A percentile compares a stretch with the other conserved stretches of the same genome.
phyloP scores from a whole-genome alignment of 2,329 filamentous ascomycete species.

The Claviceps humidiphila region DNA sequence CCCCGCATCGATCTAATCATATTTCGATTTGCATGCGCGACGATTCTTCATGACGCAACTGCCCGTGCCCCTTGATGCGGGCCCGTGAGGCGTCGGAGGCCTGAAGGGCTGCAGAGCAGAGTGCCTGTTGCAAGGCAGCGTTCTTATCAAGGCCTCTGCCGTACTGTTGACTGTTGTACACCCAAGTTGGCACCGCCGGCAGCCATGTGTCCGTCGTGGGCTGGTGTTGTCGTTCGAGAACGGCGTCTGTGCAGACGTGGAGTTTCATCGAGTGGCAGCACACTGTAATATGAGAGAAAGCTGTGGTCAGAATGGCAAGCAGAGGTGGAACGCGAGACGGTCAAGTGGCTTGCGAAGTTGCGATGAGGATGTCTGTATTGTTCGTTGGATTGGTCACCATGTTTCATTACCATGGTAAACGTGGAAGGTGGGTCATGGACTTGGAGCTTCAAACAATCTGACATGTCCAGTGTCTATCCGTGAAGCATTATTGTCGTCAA shows the following conservation, averaged over 20 bases:
- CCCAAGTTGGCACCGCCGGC: slow-evolving; percentile 1
- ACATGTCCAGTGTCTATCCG: background rate
- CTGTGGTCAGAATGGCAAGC: too few species aligned
- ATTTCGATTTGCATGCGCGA: background rate
- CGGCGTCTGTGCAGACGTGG: background rate
- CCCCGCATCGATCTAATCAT: slow-evolving; percentile 4
- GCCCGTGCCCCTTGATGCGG: background rate
- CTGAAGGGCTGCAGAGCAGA: background rate
- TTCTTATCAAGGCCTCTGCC: background rate
- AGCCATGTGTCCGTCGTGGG: background rate
- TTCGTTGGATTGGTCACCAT: background rate
- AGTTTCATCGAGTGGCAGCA: background rate
- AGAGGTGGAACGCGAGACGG: background rate
- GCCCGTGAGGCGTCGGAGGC: background rate
- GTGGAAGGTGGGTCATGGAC: background rate
- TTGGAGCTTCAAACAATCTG: background rate
- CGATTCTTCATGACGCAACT: slow-evolving; percentile 5
- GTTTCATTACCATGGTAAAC: background rate
- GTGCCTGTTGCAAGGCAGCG: background rate
- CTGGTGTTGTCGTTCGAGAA: background rate
- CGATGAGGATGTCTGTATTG: background rate
- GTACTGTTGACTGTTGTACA: background rate
- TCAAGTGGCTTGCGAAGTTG: background rate
- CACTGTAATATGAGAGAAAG: too few species aligned
- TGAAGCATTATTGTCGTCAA: too few species aligned